Evolutionary conservation across 2,329 filamentous ascomycete species (phyloP), one percentile per base, ranked within the genome.

Genomic region (Colletotrichum eleusines): DNA sequence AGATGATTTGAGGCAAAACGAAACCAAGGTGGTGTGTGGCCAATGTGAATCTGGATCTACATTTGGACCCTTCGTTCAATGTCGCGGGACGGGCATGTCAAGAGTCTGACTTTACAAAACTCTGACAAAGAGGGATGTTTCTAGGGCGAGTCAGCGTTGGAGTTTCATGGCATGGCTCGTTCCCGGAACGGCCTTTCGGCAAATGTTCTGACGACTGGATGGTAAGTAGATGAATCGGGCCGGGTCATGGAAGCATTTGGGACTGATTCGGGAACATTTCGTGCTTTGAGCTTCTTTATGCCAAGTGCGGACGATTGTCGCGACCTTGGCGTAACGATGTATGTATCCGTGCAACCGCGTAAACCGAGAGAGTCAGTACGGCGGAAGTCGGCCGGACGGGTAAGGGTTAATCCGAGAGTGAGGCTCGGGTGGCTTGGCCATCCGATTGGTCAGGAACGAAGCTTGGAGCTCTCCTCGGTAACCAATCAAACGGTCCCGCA

Each of bases 301-400:
- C 63, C 63, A 28, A 62, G 40, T 4, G 12, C 9, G 12, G 67
- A 35, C 11, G 31, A 3, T 38, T 51, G n/a, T n/a, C n/a, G n/a
- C 26, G 40, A 31, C 40, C 42, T 20, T 46, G n/a, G n/a, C 42
- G 42, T 53, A 33, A 40, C 46, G 23, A 40, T 9, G 23, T 35
- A 14, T 38, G 12, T 14, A 16, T 26, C n/a, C n/a, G n/a, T n/a
- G n/a, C n/a, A n/a, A n/a, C n/a, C n/a, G n/a, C n/a, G n/a, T n/a
- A n/a, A n/a, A n/a, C n/a, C n/a, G n/a, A n/a, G n/a, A n/a, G 67
- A 67, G 63, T 70, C 67, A 70, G 63, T 57, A 6, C 1, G 8
- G 28, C 40, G 26, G 46, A 42, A 57, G 16, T 31, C 40, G 7
- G 31, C 9, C 9, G 16, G 50, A 35, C 7, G 7, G 12, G 4